Conservation (phyloP, 306 rosid species). For the Rosa chinensis region DNA sequence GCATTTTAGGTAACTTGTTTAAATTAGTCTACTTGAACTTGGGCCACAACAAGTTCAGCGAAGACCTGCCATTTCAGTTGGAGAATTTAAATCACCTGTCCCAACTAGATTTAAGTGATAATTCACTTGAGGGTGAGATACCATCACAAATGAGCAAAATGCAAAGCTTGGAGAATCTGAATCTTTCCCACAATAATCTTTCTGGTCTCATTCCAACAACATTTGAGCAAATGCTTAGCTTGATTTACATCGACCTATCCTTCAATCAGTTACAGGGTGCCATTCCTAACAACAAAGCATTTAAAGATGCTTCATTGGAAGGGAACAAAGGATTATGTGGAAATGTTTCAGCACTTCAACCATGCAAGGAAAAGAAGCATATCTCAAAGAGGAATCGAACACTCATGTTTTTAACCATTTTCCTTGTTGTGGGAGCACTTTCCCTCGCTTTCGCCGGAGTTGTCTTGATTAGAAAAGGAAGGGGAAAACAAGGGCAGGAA, state of each 20-base stretch:
- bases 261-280: conserved; percentile 10
- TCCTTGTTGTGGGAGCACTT: neutral
- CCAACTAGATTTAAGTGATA: neutral
- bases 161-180: neutral
- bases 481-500: neutral
- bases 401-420: neutral
- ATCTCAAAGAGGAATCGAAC: neutral
- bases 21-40: neutral
- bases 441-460: neutral
- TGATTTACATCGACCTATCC: neutral
- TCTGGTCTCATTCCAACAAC: neutral
- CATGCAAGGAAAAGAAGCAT: neutral
- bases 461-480: neutral
- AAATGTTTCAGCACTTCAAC: neutral
- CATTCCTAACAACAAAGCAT: neutral
- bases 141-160: neutral
- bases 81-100: neutral
- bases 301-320: neutral
- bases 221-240: neutral
- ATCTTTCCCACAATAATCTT: conserved; percentile 9
- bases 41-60: neutral
- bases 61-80: neutral
- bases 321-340: conserved; percentile 5
- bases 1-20: neutral
- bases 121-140: neutral